These are phyloP conservation scores for Colletotrichum tanaceti DNA, from an alignment of 2,329 filamentous ascomycete genomes.

Conservation along the genomic window DNA sequence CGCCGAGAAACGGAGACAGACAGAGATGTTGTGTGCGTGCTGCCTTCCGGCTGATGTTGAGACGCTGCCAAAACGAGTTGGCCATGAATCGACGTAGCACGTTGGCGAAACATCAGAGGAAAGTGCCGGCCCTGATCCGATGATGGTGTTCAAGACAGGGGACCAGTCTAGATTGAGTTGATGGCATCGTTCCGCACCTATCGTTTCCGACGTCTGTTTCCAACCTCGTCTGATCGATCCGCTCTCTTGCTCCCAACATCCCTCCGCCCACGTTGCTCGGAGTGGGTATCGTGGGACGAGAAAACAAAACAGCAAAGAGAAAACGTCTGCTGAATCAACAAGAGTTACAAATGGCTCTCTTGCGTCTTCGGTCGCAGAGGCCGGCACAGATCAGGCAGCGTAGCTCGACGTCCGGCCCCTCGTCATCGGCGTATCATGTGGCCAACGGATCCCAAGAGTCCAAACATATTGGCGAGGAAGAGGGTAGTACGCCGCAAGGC, in stretches of 20 bases:
- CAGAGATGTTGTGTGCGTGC: neutral
- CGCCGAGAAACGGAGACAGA: neutral
- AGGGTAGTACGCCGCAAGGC: neutral
- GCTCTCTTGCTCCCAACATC: neutral
- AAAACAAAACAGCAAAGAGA: neutral
- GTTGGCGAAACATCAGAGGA: neutral
- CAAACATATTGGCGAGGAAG: neutral
- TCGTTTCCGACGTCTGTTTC: neutral
- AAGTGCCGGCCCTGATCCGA: neutral
- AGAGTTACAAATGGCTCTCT: slow-evolving; percentile 7
- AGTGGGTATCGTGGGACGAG: neutral
- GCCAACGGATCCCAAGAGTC: neutral
- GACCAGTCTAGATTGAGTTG: neutral
- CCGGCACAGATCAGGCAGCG: neutral
- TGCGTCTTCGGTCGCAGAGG: slow-evolving; percentile 1
- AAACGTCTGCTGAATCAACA: neutral
- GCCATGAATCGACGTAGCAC: neutral
- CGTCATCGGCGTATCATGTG: neutral
- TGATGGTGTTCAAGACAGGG: neutral
- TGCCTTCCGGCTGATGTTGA: slow-evolving; percentile 2
- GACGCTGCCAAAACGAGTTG: neutral
- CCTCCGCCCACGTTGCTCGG: neutral
- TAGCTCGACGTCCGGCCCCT: neutral
- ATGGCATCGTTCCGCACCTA: neutral
- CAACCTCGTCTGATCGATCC: neutral